These are phyloP conservation scores for Apiospora rasikravindrae DNA, from an alignment of 2,329 filamentous ascomycete species.

Conservation along the genomic window DNA sequence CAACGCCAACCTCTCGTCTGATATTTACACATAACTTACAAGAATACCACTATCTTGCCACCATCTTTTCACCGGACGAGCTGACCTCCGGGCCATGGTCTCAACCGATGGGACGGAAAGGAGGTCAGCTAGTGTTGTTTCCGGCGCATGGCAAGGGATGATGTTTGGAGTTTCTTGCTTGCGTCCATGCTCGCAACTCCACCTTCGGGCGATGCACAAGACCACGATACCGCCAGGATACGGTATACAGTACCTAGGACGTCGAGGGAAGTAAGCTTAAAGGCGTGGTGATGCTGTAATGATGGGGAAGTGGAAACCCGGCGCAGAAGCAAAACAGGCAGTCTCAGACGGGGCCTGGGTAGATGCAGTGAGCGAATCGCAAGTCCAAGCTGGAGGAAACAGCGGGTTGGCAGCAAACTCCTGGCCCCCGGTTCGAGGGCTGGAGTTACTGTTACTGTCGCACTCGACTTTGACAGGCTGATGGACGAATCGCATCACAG, in stretches of 20 bases:
- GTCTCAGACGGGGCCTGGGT: not conserved
- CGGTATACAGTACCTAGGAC: not conserved
- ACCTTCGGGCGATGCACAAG: not conserved
- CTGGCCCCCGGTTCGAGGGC: not conserved
- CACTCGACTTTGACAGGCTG: not conserved
- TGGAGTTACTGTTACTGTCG: not conserved
- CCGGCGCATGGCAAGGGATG: not conserved
- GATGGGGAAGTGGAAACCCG: slow-evolving; percentile 2
- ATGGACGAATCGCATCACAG: slow-evolving; percentile 18
- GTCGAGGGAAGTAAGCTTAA: not conserved
- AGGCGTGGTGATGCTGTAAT: not conserved
- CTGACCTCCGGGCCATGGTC: not conserved
- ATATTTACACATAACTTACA: not conserved
- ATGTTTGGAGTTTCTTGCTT: slow-evolving; percentile 2
- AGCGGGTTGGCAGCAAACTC: not conserved
- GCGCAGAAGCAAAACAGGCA: not conserved
- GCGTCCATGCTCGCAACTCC: not conserved
- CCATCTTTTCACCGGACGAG: not conserved
- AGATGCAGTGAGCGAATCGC: slow-evolving; percentile 4
- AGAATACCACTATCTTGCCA: not conserved
- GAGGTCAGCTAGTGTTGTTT: not conserved
- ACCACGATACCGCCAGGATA: not conserved
- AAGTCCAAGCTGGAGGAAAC: not conserved
- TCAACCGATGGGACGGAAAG: slow-evolving; percentile 4
- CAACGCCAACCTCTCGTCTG: not conserved